phyloP scores from a whole-genome alignment of 1,284 basidiomycete genomes.

The Melampsora americana region DNA sequence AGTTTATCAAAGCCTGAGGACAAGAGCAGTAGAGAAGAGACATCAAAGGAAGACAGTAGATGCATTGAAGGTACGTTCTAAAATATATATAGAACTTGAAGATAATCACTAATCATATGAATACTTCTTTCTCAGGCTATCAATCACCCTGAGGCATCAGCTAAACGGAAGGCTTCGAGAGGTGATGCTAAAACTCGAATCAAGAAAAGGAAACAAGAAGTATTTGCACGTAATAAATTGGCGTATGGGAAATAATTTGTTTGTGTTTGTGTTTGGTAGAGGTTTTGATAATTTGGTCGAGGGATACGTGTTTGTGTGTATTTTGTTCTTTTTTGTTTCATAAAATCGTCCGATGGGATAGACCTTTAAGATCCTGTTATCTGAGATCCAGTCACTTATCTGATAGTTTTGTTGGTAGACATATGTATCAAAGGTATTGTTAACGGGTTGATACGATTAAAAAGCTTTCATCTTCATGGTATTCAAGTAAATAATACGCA shows the following conservation, averaged over 20 bases:
- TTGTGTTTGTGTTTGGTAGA: background rate
- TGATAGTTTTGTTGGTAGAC: no score
- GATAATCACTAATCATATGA: slow-evolving; percentile 18
- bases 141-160: slow-evolving; percentile 71
- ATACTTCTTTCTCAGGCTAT: slow-evolving; percentile 58
- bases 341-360: background rate
- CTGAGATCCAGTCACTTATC: background rate
- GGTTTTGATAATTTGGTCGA: background rate
- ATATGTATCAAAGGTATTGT: no score
- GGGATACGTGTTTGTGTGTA: background rate
- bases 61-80: slow-evolving; percentile 60
- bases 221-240: slow-evolving; percentile 23
- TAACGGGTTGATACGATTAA: no score
- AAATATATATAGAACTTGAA: background rate
- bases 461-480: no score
- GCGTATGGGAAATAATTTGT: slow-evolving; percentile 21
- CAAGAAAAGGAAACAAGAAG: slow-evolving; percentile 66
- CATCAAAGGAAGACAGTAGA: slow-evolving; percentile 69
- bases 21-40: slow-evolving; percentile 66
- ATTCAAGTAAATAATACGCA: no score
- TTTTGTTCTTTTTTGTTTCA: background rate
- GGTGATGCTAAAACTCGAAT: slow-evolving; percentile 73
- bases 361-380: background rate
- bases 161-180: slow-evolving; percentile 67
- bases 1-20: slow-evolving; percentile 75